Percentiles rank a stretch among this genome's conserved stretches.
These are phyloP conservation scores for Botryotinia convoluta DNA, from an alignment of 2,329 filamentous ascomycete species.

Conservation along the genomic window DNA sequence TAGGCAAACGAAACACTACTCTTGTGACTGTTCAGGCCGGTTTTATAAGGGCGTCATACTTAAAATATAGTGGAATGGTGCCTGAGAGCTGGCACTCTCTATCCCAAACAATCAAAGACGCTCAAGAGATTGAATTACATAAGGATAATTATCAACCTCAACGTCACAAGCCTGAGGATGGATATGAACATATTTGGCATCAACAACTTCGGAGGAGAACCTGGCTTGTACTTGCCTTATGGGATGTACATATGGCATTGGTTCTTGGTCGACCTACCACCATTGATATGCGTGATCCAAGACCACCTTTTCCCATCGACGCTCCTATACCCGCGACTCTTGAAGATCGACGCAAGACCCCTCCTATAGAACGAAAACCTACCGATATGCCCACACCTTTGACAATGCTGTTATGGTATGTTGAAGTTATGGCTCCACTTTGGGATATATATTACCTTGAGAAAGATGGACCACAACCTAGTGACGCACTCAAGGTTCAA, in stretches of 20 bases:
- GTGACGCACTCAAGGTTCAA: conserved; percentile 54
- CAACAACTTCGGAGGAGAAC: conserved; percentile 54
- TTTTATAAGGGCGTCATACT: conserved; percentile 54
- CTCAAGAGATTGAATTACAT: conserved; percentile 60
- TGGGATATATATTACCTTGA: conserved; percentile 52
- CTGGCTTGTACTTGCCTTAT: conserved; percentile 54
- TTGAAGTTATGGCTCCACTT: conserved; percentile 48
- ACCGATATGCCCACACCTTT: conserved; percentile 55
- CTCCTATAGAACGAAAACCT: conserved; percentile 46
- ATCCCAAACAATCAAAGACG: conserved; percentile 57
- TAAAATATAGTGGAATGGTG: conserved; percentile 59
- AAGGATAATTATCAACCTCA: conserved; percentile 48
- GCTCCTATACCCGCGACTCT: conserved; percentile 43
- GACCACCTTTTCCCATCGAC: conserved; percentile 53
- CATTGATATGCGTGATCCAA: conserved; percentile 49
- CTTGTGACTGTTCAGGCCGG: conserved; percentile 56
- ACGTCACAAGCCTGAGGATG: conserved; percentile 45
- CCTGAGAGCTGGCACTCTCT: conserved; percentile 50
- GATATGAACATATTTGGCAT: conserved; percentile 57
- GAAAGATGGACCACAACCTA: conserved; percentile 53
- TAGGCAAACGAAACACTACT: conserved; percentile 57
- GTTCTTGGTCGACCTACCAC: conserved; percentile 44
- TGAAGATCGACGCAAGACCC: conserved; percentile 47
- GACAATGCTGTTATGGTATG: conserved; percentile 52
- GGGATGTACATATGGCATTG: conserved; percentile 40